A percentile compares a stretch with the other conserved stretches of the same genome.
These are phyloP conservation scores for Pythium aphanidermatum DNA, from an alignment of 352 stramenopile species.

Conservation along the genomic window DNA sequence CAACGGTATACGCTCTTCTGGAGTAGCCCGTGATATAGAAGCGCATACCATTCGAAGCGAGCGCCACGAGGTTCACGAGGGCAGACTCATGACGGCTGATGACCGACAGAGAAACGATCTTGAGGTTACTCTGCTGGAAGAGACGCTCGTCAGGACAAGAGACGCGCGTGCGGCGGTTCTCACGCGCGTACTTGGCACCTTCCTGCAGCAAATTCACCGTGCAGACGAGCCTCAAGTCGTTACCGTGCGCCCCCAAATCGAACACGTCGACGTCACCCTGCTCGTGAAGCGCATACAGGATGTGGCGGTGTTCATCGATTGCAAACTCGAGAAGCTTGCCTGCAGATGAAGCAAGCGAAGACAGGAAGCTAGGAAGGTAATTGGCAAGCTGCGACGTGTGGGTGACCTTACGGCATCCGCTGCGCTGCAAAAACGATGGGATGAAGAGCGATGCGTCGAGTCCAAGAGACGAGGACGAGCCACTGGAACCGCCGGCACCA, in stretches of 20 bases:
- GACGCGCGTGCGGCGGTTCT: constrained; percentile 75
- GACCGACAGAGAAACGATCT: constrained; percentile 64
- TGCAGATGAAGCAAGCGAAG: constrained; percentile 65
- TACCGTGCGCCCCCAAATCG: constrained; percentile 45
- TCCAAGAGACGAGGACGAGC: constrained; percentile 4
- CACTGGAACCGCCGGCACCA: constrained; percentile 20
- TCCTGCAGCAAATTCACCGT: constrained; percentile 62
- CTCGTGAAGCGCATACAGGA: constrained; percentile 91
- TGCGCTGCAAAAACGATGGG: constrained; percentile 32
- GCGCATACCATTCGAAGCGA: constrained; percentile 90
- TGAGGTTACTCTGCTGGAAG: constrained; percentile 58
- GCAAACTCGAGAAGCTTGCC: constrained; percentile 85
- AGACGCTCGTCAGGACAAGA: constrained; percentile 79
- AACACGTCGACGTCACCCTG: constrained; percentile 71
- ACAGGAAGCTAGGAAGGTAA: constrained; percentile 73
- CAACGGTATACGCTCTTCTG: constrained; percentile 39
- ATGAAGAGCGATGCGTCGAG: constrained; percentile 24
- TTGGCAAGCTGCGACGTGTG: constrained; percentile 85
- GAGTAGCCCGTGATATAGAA: constrained; percentile 92
- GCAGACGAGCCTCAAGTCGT: constrained; percentile 59
- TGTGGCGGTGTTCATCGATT: constrained; percentile 83
- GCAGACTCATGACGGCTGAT: constrained; percentile 67
- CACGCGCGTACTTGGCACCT: constrained; percentile 73
- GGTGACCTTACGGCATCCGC: constrained; percentile 87
- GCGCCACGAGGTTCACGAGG: constrained; percentile 88